Evolutionary conservation across 1,139 yeast genomes (phyloP).

Genomic region (Blastobotrys aristatus): DNA sequence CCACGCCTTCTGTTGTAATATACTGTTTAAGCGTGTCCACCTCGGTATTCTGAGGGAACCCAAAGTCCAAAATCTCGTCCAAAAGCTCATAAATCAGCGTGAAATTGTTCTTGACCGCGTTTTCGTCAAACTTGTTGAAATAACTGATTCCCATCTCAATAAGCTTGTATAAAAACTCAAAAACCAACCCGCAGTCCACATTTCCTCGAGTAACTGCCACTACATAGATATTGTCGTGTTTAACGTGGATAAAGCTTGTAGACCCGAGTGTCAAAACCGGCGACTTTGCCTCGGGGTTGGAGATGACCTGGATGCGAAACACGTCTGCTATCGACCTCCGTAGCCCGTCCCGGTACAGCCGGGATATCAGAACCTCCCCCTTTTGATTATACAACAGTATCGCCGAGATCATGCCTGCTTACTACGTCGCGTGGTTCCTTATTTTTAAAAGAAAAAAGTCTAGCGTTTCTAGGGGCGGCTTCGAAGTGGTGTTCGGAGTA

Average conservation of each 20-base stretch:
- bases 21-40: constrained; percentile 41
- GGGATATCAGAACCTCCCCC: constrained; percentile 83
- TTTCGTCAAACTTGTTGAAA: constrained; percentile 42
- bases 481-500: too few relatives aligned
- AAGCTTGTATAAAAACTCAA: constrained; percentile 71
- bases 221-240: constrained; percentile 65
- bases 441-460: background rate
- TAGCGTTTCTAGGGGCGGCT: background rate
- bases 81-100: constrained; percentile 66
- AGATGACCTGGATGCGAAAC: constrained; percentile 83
- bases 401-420: constrained; percentile 63
- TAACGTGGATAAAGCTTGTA: constrained; percentile 80
- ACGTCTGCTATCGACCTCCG: constrained; percentile 77
- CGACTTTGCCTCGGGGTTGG: constrained; percentile 42
- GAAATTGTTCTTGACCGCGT: constrained; percentile 54
- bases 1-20: constrained; percentile 35
- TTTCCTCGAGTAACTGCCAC: constrained; percentile 87
- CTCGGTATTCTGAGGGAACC: constrained; percentile 75
- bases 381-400: constrained; percentile 68
- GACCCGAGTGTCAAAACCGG: constrained; percentile 91
- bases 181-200: constrained; percentile 73
- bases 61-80: constrained; percentile 76
- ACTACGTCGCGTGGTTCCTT: too few relatives aligned
- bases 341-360: constrained; percentile 66
- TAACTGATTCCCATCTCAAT: constrained; percentile 40